Evolutionary conservation across 1,284 basidiomycete species (phyloP), one percentile per base, ranked within the genome.

Genomic region (Cronartium ribicola): DNA sequence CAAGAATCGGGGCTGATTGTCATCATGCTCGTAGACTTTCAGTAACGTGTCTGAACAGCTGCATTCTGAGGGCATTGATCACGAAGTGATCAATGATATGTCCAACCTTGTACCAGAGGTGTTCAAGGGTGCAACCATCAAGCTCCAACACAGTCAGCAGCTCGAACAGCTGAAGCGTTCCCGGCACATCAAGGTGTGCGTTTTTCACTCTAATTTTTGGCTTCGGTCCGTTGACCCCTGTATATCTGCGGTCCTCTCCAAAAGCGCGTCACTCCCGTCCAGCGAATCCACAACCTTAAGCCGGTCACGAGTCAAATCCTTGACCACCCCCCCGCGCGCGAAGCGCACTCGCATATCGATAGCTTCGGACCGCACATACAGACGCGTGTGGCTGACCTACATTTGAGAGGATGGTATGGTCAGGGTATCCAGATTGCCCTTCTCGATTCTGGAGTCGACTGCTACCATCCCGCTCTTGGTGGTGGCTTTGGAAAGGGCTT

Each of bases 391-490:
- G 82, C 84, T 60, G 82, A 85, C 76, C 82, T 83, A 71, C 67
- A 69, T 61, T 37, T 14, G 36, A 2, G 5, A 44, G 67, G 67
- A 41, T 14, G 41, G n/a, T 61, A 61, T 29, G 67, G 67, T 6
- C 40, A 62, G 39, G 67, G 67, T 13, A 40, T 69, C 22, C 60
- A 69, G 46, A 44, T 69, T 39, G 66, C 66, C 40, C 7, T 57
- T 4, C 46, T 67, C n/a, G 66, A 67, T 22, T 48, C 44, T 17
- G 81, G 81, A 48, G 81, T 85, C 73, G 86, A 87, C 78, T 88
- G 86, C 79, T 88, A 84, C 1, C 86, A 88, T 77, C 86, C 87
- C 10, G 81, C 83, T 17, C 86, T 90, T 67, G 89, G 87, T 48
- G 87, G 85, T 10, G 87, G 84, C 44, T 85, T 88, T 76, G 88